Conservation (phyloP, 768 basidiomycete species). For the Strobilomyces dryophilus region DNA sequence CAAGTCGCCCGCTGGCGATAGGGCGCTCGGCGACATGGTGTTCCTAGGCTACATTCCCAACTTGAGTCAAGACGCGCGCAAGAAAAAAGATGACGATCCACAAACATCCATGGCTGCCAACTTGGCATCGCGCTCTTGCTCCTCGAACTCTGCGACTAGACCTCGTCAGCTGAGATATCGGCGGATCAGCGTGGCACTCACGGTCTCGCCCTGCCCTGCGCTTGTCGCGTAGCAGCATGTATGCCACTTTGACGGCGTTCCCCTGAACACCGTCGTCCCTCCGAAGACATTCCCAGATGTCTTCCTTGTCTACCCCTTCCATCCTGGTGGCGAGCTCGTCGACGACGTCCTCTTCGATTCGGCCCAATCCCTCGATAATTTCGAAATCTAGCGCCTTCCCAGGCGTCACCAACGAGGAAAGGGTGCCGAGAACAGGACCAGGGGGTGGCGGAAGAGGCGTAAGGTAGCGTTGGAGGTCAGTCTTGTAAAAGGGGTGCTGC, state of each 20-base stretch:
- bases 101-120: conserved; percentile 77
- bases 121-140: conserved; percentile 82
- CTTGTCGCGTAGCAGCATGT: conserved; percentile 90
- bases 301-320: conserved; percentile 71
- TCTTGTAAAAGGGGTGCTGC: conserved; percentile 85
- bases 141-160: conserved; percentile 71
- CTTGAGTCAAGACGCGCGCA: conserved; percentile 3
- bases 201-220: conserved; percentile 77
- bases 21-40: conserved; percentile 57
- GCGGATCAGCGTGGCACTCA: conserved; percentile 39
- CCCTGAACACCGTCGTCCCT: conserved; percentile 81
- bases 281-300: conserved; percentile 83
- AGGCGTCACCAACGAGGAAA: conserved; percentile 68
- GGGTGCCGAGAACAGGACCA: conserved; percentile 70
- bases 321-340: conserved; percentile 74
- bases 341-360: conserved; percentile 89
- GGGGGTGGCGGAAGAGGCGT: conserved; percentile 74
- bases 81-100: conserved; percentile 22
- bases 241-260: conserved; percentile 95
- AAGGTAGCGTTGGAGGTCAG: conserved; percentile 83
- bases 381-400: conserved; percentile 70
- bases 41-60: conserved; percentile 55
- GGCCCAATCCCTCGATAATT: conserved; percentile 87
- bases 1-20: conserved; percentile 60
- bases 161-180: conserved; percentile 12